phyloP scores from a whole-genome alignment of 805 yeast genomes.

The Schizosaccharomyces lindneri region DNA sequence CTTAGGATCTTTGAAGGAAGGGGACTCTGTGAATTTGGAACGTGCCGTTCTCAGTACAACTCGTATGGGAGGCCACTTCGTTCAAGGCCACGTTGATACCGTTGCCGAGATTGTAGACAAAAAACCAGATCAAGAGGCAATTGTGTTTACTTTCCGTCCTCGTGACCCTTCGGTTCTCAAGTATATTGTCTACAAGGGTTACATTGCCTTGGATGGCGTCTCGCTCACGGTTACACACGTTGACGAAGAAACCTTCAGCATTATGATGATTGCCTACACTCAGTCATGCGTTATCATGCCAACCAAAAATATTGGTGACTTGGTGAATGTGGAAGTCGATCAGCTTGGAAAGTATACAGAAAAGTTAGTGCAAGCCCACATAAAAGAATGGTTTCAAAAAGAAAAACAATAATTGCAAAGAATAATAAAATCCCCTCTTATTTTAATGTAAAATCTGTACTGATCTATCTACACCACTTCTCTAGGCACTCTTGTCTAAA shows the following conservation, averaged over 20 bases:
- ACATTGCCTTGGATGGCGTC: conserved; percentile 78
- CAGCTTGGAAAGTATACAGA: conserved; percentile 77
- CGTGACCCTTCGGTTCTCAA: conserved; percentile 21
- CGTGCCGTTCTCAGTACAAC: conserved; percentile 68
- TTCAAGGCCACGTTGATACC: conserved; percentile 93
- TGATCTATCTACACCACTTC: no score
- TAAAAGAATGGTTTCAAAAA: not conserved
- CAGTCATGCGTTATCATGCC: conserved; percentile 58
- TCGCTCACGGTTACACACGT: conserved; percentile 72
- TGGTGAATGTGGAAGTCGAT: conserved; percentile 83
- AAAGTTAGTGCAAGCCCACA: conserved; percentile 32
- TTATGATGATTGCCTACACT: conserved; percentile 80
- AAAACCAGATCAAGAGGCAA: conserved; percentile 43
- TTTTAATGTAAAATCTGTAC: no score
- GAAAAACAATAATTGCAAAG: not conserved
- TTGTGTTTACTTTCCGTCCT: conserved; percentile 48
- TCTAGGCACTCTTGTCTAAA: no score
- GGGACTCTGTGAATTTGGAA: conserved; percentile 59
- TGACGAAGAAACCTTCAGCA: conserved; percentile 28
- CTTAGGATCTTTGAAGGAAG: conserved; percentile 32
- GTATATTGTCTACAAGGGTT: conserved; percentile 86
- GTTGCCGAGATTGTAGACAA: conserved; percentile 37
- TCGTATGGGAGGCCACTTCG: conserved; percentile 90
- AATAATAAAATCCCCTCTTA: not conserved
- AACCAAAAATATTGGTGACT: conserved; percentile 30